Base-by-base conservation (phyloP, 371 early-diverging fungal species). In the Lichtheimia corymbifera region DNA sequence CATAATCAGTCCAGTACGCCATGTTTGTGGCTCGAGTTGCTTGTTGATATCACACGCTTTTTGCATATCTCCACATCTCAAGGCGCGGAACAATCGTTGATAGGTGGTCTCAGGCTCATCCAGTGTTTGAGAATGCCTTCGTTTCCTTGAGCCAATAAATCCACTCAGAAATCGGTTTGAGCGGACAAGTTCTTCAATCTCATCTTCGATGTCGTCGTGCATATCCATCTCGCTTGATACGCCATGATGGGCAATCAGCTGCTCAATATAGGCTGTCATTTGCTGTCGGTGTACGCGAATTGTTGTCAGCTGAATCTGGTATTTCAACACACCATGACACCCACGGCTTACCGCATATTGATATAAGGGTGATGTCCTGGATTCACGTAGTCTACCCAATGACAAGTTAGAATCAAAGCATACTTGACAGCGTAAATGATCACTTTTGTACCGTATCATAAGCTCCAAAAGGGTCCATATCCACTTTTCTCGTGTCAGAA, bases 131-230 rank as follows among this genome's bases (percentile, higher is more conserved):
- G 52, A 28, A 42, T 20, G 30, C 41, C 18, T 51, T 40, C 9
- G 28, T 49, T 27, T 49, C n/a, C 41, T n/a, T 15, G 22, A 17
- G 0, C 13, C 28, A 14, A 14, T 20, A n/a, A 17, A 14, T 12
- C 28, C 27, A 5, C 14, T 12, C 12, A 55, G n/a, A 9, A 27
- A 17, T 43, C 49, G 41, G 24, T 61, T 54, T 13, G 15, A 5
- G 17, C 40, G 14, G 27, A 53, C 43, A 18, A 63, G 9, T 28
- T 51, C 52, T 3, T 27, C 20, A 22, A 63, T 47, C 47, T 58
- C 57, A 30, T 57, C 58, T 7, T 63, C 63, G 3, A 72, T 50
- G 27, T 72, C 72, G 4, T 62, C 59, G 5, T 65, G 64, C 14
- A 63, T 50, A n/a, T 63, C 59, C 12, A 54, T 47, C 3, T 59